Evolutionary conservation across 805 yeast genomes (phyloP).

Genomic region (Saturnispora hagleri): DNA sequence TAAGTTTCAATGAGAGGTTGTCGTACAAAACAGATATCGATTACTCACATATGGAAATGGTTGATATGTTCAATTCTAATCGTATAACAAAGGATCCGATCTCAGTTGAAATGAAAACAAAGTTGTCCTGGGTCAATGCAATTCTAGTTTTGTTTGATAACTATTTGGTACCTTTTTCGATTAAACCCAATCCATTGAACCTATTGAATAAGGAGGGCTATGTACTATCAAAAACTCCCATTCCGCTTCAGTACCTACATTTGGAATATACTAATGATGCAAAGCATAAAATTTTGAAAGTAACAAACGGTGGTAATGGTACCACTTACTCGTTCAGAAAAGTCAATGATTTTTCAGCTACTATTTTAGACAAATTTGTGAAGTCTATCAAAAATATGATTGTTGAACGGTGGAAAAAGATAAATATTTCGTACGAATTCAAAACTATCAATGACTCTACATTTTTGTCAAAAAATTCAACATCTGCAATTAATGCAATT

Average conservation of each 20-base stretch:
- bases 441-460: conserved; percentile 10
- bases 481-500: conserved; percentile 11
- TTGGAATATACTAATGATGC: conserved; percentile 14
- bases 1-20: conserved; percentile 23
- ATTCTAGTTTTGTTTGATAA: conserved; percentile 33
- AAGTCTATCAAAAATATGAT: conserved; percentile 16
- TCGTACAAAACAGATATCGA: conserved; percentile 21
- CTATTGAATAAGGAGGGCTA: conserved; percentile 16
- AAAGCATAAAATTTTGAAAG: conserved; percentile 13
- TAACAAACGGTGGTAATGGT: conserved; percentile 20
- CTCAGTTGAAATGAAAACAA: conserved; percentile 15
- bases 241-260: conserved; percentile 23
- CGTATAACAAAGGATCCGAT: conserved; percentile 22
- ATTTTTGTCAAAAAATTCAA: conserved; percentile 17
- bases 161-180: conserved; percentile 19
- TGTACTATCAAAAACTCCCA: conserved; percentile 19
- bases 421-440: conserved; percentile 7
- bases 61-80: conserved; percentile 23
- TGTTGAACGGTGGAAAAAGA: conserved; percentile 15
- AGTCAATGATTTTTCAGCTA: conserved; percentile 17
- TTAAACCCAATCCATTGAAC: conserved; percentile 11
- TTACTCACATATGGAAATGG: conserved; percentile 24
- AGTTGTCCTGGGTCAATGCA: conserved; percentile 34
- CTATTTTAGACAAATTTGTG: conserved; percentile 19
- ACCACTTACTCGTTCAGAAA: conserved; percentile 14